Conservation (phyloP, 2,329 filamentous ascomycete genomes). For the Aspergillus viridinutans region DNA sequence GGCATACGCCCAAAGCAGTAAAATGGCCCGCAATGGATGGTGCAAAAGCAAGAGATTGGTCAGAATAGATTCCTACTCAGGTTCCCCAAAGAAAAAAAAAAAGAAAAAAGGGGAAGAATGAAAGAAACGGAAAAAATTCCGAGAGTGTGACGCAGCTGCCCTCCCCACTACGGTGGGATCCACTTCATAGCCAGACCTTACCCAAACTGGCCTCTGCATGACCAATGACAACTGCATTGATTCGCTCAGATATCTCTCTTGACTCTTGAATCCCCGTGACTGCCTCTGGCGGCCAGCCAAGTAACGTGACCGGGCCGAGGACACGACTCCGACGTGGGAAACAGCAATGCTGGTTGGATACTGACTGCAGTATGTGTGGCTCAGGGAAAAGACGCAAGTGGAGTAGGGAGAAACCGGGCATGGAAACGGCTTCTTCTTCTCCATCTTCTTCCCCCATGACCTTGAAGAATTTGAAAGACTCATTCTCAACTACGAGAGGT, state of each 20-base stretch:
- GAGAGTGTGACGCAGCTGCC: constrained; percentile 4
- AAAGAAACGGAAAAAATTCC: constrained; percentile 1
- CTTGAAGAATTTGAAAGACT: background rate
- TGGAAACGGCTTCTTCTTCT: constrained; percentile 8
- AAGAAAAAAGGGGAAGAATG: background rate
- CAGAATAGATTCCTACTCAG: background rate
- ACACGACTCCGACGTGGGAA: constrained; percentile 4
- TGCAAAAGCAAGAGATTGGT: background rate
- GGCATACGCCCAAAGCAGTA: background rate
- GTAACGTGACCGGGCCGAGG: constrained; percentile 28
- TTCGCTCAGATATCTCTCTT: constrained; percentile 2
- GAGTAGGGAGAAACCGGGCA: constrained; percentile 1
- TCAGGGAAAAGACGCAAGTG: background rate
- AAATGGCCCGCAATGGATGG: background rate
- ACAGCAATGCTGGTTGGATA: background rate
- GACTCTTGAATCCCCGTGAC: constrained; percentile 1
- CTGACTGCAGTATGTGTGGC: background rate
- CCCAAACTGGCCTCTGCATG: background rate
- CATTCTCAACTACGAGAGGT: too few relatives aligned
- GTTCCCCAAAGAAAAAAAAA: background rate
- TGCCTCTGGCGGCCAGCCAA: constrained; percentile 8
- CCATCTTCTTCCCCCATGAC: background rate
- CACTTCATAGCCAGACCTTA: background rate
- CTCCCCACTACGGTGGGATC: background rate
- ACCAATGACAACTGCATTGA: constrained; percentile 5